These are phyloP conservation scores for Phytophthora boehmeriae DNA, from an alignment of 352 stramenopile species.

Conservation along the genomic window DNA sequence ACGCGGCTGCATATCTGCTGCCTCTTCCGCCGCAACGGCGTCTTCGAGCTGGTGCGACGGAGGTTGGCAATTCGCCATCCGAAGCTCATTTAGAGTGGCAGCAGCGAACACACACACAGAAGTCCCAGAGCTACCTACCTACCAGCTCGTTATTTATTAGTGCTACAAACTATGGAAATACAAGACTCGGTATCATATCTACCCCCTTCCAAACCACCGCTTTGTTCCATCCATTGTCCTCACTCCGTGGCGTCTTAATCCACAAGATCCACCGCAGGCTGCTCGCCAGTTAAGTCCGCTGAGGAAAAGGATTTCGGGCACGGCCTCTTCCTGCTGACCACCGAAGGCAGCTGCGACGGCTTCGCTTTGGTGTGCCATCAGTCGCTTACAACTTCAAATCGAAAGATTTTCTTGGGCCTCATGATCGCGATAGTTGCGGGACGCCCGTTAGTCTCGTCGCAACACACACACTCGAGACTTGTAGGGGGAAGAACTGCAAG, in stretches of 20 bases:
- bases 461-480: constrained; percentile 8
- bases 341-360: constrained; percentile 24
- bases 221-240: not conserved
- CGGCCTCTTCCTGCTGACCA: constrained; percentile 6
- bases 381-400: constrained; percentile 40
- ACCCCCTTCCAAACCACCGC: not conserved
- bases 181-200: constrained; percentile 25
- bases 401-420: constrained; percentile 24
- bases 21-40: constrained; percentile 46
- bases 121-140: not conserved
- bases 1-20: constrained; percentile 47
- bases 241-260: too few relatives aligned
- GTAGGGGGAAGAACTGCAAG: not conserved
- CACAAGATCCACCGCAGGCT: too few relatives aligned
- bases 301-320: not conserved
- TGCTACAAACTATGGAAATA: constrained; percentile 41
- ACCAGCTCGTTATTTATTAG: constrained; percentile 42
- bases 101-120: not conserved
- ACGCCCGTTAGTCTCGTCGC: constrained; percentile 11
- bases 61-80: constrained; percentile 36
- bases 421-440: constrained; percentile 17
- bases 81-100: constrained; percentile 35
- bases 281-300: constrained; percentile 1
- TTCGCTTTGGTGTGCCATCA: constrained; percentile 25
- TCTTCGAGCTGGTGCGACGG: constrained; percentile 47